Evolutionary conservation across 78 protist genomes (phyloP).

Genomic region (Planoprotostelium fungivorum): DNA sequence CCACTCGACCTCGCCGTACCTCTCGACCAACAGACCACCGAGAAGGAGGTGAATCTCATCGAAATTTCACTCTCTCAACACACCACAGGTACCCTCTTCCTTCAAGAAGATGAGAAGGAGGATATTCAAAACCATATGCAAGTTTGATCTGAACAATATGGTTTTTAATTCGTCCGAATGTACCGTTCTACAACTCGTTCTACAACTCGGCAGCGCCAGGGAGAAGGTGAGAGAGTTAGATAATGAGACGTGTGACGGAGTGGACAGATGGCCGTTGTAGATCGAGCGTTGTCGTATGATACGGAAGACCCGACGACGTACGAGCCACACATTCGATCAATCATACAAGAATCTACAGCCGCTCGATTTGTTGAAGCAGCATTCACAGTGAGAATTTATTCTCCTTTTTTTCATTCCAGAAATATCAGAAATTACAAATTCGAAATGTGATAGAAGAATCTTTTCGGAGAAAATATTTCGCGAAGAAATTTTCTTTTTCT

Average conservation of each 20-base stretch:
- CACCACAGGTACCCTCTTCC: not conserved
- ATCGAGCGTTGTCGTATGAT: not conserved
- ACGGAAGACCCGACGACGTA: not conserved
- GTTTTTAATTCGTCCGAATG: not conserved
- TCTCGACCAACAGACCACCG: no score
- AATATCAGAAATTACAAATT: not conserved
- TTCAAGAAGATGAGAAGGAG: not conserved
- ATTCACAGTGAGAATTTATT: not conserved
- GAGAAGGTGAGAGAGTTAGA: not conserved
- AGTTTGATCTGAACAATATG: not conserved
- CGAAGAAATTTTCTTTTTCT: no score
- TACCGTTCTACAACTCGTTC: not conserved
- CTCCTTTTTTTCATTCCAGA: not conserved
- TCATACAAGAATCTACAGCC: not conserved
- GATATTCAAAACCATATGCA: no score
- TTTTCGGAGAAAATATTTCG: no score
- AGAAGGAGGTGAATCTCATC: not conserved
- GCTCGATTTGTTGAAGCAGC: not conserved
- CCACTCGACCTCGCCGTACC: no score
- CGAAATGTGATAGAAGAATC: no score
- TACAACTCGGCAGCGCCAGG: not conserved
- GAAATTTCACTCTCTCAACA: not conserved
- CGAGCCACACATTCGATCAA: not conserved
- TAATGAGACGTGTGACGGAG: not conserved
- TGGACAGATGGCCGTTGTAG: not conserved